A percentile compares a stretch with the other conserved stretches of the same genome.
These are phyloP conservation scores for Calonectria pseudoturangicola DNA, from an alignment of 2,329 filamentous ascomycete species.

Conservation along the genomic window DNA sequence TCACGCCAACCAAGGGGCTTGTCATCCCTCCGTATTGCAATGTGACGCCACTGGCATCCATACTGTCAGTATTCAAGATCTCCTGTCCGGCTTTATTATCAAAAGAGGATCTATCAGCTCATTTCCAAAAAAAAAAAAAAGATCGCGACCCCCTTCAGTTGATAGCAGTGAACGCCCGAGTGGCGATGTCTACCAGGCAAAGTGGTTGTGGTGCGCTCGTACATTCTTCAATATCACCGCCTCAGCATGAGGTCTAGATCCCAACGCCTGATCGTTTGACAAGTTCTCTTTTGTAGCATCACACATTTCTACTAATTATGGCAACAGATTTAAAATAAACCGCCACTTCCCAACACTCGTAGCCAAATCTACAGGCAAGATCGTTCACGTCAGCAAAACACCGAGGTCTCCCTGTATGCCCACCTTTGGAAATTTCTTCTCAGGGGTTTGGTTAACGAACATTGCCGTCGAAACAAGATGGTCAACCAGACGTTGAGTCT, in stretches of 20 bases:
- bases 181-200: neutral
- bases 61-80: too few species aligned
- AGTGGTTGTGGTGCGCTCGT: conserved; percentile 14
- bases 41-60: too few species aligned
- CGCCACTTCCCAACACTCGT: neutral
- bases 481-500: neutral
- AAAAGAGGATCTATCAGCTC: too few species aligned
- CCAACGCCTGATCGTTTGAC: neutral
- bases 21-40: too few species aligned
- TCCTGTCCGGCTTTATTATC: too few species aligned
- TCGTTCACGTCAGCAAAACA: conserved; percentile 3
- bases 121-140: too few species aligned
- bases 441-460: neutral
- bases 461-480: neutral
- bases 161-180: neutral
- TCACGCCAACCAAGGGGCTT: too few species aligned
- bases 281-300: neutral
- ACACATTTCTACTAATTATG: neutral
- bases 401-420: neutral
- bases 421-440: neutral
- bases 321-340: neutral
- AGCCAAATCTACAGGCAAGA: neutral
- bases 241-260: neutral
- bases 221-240: neutral
- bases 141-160: too few species aligned